These are phyloP conservation scores for Naganishia liquefaciens DNA, from an alignment of 1,284 basidiomycete species.

Conservation along the genomic window DNA sequence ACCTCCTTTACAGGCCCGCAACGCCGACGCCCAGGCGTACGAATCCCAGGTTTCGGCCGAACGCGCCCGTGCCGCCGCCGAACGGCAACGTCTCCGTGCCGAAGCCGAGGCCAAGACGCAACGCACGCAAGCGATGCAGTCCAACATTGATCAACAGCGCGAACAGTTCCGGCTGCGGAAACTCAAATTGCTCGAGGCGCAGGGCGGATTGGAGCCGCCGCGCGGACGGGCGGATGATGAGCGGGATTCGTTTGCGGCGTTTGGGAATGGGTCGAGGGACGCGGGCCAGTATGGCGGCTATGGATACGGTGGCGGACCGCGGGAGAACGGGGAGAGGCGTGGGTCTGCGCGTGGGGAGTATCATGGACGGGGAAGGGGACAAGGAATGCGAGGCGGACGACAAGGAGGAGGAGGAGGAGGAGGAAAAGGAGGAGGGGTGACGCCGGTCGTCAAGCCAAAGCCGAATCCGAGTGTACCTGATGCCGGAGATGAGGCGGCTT, in stretches of 20 bases:
- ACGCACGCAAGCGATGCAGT: conserved; percentile 19
- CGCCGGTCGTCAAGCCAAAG: background rate
- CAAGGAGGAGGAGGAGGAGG: background rate
- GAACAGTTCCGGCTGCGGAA: conserved; percentile 26
- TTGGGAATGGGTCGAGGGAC: conserved; percentile 2
- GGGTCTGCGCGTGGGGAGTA: conserved; percentile 1
- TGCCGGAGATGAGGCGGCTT: conserved; percentile 3
- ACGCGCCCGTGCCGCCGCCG: conserved; percentile 1
- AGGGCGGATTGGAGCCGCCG: conserved; percentile 5
- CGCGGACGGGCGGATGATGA: background rate
- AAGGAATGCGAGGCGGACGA: background rate
- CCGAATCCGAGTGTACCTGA: conserved; percentile 5
- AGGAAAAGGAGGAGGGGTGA: background rate
- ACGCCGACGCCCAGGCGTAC: conserved; percentile 24
- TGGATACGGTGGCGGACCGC: conserved; percentile 19
- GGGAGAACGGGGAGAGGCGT: background rate
- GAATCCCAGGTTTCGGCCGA: conserved; percentile 14
- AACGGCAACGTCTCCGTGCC: conserved; percentile 14
- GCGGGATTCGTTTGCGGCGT: too few relatives aligned
- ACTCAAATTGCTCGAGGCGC: conserved; percentile 14
- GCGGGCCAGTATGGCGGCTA: conserved; percentile 16
- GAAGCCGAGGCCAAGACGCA: conserved; percentile 25
- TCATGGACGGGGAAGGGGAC: conserved; percentile 1
- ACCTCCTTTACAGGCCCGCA: background rate
- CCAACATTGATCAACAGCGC: conserved; percentile 15